Base-by-base conservation (phyloP, 805 yeast genomes). In the Saccharomycopsis synnaedendra region DNA sequence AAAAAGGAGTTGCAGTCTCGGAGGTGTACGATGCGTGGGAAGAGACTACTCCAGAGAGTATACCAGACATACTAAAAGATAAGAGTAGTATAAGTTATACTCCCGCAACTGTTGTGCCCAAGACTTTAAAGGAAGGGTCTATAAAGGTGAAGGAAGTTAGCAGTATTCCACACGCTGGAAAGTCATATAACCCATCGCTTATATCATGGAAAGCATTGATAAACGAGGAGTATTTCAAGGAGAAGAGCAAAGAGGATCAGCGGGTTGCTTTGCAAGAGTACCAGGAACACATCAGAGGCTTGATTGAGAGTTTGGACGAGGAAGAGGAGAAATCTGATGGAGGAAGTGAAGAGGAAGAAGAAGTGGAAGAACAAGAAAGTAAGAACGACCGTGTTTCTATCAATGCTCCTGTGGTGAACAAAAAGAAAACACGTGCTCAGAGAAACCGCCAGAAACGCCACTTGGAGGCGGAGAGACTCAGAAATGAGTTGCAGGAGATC, bases 141-240 rank as follows among this genome's bases (percentile, higher is more conserved):
- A 60, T 79, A n/a, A 57, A 57, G 39, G 74, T 85, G 11, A 72
- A 69, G 49, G 71, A 71, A n/a, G 57, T 66, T 42, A 79, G 70
- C 19, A 62, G 56, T 1, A 48, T 79, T 3, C 88, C 95, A 8
- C 81, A 82, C 57, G 93, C 82, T 1, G 97, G 97, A 47, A 85
- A 83, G 62, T 89, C 97, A 2, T 93, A 87, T 60, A 93, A 93
- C 60, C 98, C 98, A 30, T 74, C 90, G 8, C 69, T 80, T 54
- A 83, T 81, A 48, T 77, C 84, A 31, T 93, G 98, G 98, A 78
- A 78, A 56, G 64, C 63, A 19, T 71, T 89, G 56, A 75, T 93
- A 45, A 68, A 75, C 46, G 67, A 70, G 46, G 97, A 88, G 64
- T 81, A 72, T 56, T 71, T 61, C 45, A 68, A 70, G 47, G 95